Evolutionary conservation across 768 basidiomycete species (phyloP), one percentile per base, ranked within the genome.

Genomic region (Rubroboletus satanas): DNA sequence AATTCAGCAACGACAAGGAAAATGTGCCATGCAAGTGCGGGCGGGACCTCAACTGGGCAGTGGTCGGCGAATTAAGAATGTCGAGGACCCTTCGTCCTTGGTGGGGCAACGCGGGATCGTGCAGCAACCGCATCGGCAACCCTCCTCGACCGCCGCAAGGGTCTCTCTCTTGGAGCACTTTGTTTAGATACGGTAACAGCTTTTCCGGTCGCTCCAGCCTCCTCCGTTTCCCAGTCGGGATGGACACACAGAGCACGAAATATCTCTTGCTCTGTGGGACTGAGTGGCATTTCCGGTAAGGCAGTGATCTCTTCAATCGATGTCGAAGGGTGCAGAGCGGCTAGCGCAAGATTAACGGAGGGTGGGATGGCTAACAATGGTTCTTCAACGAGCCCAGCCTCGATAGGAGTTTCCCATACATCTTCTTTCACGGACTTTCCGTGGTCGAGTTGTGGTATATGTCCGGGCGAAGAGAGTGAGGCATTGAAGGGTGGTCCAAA

Each of bases 231-330:
- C 79, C 79, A 81, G 55, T 84, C 83, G 18, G 81, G 79, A 56
- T 79, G 77, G 32, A 79, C 73, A 56, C 85, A 89, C 26, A 89
- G 69, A 45, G 79, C 77, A 39, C 75, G 80, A 70, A 90, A 89
- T 46, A 90, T 83, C 67, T 85, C 82, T 63, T 85, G 81, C 62
- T 90, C 88, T 10, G 79, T 82, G 23, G 83, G 82, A 59, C 80
- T 89, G 46, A 90, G 76, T 18, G 87, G 87, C 4, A 73, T 72
- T 29, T 72, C 70, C 7, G 66, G 45, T 14, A 36, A 35, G 11
- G 46, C 21, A 26, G 47, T 36, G 18, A 15, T 51, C 12, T 59
- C 60, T 38, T 62, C 56, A 15, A 52, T 45, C 54, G 60, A 51
- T 31, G 49, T 55, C 28, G 56, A 49, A 9, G 62, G 59, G 32